Conservation (phyloP, 371 early-diverging fungal species). For the Haplosporangium sp. region DNA sequence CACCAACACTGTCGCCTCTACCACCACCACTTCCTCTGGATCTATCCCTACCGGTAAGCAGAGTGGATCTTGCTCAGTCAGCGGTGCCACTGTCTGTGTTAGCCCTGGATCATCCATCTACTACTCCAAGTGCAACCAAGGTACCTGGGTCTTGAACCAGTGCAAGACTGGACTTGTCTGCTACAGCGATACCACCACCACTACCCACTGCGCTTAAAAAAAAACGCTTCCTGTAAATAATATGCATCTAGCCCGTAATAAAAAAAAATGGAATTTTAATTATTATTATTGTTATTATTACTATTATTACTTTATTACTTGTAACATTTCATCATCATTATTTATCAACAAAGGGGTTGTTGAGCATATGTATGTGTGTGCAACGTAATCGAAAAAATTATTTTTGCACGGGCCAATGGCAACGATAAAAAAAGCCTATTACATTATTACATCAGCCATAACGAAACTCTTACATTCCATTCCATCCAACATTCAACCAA, state of each 20-base stretch:
- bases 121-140: slow-evolving; percentile 54
- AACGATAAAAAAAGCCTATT: too few relatives aligned
- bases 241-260: not conserved
- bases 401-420: too few relatives aligned
- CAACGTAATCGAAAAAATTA: too few relatives aligned
- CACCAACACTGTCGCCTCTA: slow-evolving; percentile 13
- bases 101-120: slow-evolving; percentile 33
- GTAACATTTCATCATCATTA: too few relatives aligned
- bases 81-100: slow-evolving; percentile 50
- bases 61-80: slow-evolving; percentile 30
- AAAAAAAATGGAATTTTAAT: not conserved
- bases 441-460: too few relatives aligned
- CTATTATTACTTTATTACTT: too few relatives aligned
- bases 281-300: too few relatives aligned
- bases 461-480: too few relatives aligned
- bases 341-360: too few relatives aligned
- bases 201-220: slow-evolving; percentile 46
- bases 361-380: too few relatives aligned
- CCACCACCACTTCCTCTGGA: slow-evolving; percentile 29
- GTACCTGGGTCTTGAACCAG: slow-evolving; percentile 53
- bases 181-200: slow-evolving; percentile 44
- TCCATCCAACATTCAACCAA: too few relatives aligned
- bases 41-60: slow-evolving; percentile 48
- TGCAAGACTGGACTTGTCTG: slow-evolving; percentile 48
- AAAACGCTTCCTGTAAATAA: not conserved